phyloP scores from a whole-genome alignment of 352 stramenopile genomes.

The Pythium folliculosum region DNA sequence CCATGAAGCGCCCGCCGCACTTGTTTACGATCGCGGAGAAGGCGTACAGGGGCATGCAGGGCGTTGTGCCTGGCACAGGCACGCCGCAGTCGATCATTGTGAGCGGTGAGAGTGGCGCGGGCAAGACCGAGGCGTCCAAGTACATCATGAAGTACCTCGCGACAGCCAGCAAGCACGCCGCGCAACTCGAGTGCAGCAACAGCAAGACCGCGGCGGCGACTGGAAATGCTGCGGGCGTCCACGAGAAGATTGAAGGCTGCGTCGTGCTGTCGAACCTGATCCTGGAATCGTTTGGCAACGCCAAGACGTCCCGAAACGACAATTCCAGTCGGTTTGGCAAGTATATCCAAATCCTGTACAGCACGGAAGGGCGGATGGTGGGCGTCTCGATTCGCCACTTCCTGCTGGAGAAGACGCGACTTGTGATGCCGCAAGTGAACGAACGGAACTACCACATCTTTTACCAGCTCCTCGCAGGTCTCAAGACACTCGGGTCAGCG shows the following conservation, averaged over 20 bases:
- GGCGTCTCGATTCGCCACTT: constrained; percentile 81
- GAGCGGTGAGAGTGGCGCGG: constrained; percentile 91
- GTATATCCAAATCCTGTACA: constrained; percentile 90
- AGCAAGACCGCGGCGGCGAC: constrained; percentile 18
- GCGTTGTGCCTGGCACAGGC: constrained; percentile 46
- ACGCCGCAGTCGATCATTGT: constrained; percentile 93
- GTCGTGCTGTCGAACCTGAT: constrained; percentile 84
- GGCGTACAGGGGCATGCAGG: constrained; percentile 75
- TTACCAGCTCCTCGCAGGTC: constrained; percentile 67
- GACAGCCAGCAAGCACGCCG: constrained; percentile 65
- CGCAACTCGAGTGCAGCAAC: constrained; percentile 11
- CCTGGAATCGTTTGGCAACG: constrained; percentile 85
- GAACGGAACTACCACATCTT: constrained; percentile 88
- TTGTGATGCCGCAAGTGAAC: constrained; percentile 65
- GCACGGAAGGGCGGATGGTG: constrained; percentile 65
- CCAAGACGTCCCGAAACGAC: constrained; percentile 86
- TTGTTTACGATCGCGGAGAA: constrained; percentile 84
- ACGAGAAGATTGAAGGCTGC: constrained; percentile 83
- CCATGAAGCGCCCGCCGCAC: constrained; percentile 51
- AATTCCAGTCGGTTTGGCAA: constrained; percentile 92
- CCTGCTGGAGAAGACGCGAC: constrained; percentile 76
- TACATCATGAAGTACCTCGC: constrained; percentile 91
- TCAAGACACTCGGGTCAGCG: constrained; percentile 33
- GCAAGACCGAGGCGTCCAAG: constrained; percentile 95
- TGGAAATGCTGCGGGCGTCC: constrained; percentile 29